Conservation (phyloP, 2,329 filamentous ascomycete genomes). For the Teratosphaeriaceae sp. region DNA sequence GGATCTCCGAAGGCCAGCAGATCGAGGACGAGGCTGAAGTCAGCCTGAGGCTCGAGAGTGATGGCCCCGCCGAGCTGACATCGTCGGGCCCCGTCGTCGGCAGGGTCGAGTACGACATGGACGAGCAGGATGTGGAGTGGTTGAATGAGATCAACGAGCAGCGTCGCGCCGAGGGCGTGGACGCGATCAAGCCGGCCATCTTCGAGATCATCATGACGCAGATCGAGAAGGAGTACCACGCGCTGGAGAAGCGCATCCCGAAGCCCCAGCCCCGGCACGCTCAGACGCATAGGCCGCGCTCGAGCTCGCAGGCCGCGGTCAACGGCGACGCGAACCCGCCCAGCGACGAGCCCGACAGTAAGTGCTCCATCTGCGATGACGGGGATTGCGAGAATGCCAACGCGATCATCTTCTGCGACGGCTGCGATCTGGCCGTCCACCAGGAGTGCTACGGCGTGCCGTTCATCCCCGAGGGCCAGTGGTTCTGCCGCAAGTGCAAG, state of each 20-base stretch:
- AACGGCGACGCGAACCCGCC: constrained; percentile 78
- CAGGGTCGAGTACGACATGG: constrained; percentile 98
- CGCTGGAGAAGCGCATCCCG: constrained; percentile 89
- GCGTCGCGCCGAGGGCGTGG: constrained; percentile 66
- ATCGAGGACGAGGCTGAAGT: constrained; percentile 57
- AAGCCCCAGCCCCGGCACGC: constrained; percentile 96
- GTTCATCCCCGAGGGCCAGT: constrained; percentile 97
- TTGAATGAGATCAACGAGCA: constrained; percentile 74
- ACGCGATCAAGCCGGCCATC: constrained; percentile 82
- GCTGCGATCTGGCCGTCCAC: constrained; percentile 93
- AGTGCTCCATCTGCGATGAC: constrained; percentile 96
- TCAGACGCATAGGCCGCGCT: constrained; percentile 86
- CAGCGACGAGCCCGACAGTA: constrained; percentile 92
- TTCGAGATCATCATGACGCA: constrained; percentile 99
- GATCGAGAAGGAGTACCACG: constrained; percentile 98
- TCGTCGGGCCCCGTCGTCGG: constrained; percentile 52
- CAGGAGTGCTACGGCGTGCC: constrained; percentile 99
- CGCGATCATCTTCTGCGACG: constrained; percentile 97
- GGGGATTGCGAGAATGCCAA: constrained; percentile 99
- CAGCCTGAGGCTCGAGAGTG: constrained; percentile 45
- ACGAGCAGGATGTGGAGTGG: constrained; percentile 98
- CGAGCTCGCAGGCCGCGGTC: constrained; percentile 88
- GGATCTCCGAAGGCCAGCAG: constrained; percentile 54
- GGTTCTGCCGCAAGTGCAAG: constrained; percentile 95
- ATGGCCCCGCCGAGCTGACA: constrained; percentile 49